Base-by-base conservation (phyloP, 2,329 filamentous ascomycete species). In the Venturia effusa region DNA sequence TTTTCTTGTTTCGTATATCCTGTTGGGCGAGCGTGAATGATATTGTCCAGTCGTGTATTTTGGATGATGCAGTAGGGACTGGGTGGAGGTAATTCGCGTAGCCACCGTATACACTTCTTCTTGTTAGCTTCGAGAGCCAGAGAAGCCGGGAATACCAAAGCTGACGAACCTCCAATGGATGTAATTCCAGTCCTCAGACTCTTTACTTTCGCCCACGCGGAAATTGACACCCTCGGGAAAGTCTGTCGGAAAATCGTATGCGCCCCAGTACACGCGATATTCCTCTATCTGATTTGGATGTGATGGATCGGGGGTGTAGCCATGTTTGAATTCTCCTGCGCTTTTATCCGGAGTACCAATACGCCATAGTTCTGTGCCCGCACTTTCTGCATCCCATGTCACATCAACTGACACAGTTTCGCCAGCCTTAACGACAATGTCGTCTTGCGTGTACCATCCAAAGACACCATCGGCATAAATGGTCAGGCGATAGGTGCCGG, bases 391-490 rank as follows among this genome's bases (percentile, higher is more conserved):
- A 1, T 70, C 72, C 83, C 84, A 87, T 43, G 67, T 73, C 0
- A 76, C 76, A 24, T 72, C 69, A 1, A 32, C 19, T 3, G 73
- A 76, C 13, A 71, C 76, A 4, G 74, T 76, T 5, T 71, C 73
- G 34, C 76, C 70, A 1, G 78, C 78, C 5, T 70, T 70, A 6
- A 85, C 71, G 1, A 74, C 71, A 13, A 83, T 68, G 45, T 77
- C 74, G 64, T 88, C 84, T 66, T 83, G 78, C 1, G 77, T 73
- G 67, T 80, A 85, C 67, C 86, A 78, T 0, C 85, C 84, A 65
- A 88, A 88, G 48, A 87, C 77, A 0, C 81, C 81, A 13, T 83
- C 81, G 0, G 84, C 85, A 67, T 86, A 87, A 37, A 88, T 74
- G 0, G 85, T 88, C 8, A 88, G 73, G 2, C 84, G 78, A 72